Evolutionary conservation across 108 stramenopile genomes (phyloP), one percentile per base, ranked within the genome.

Genomic region (Discostella stelligeroides): DNA sequence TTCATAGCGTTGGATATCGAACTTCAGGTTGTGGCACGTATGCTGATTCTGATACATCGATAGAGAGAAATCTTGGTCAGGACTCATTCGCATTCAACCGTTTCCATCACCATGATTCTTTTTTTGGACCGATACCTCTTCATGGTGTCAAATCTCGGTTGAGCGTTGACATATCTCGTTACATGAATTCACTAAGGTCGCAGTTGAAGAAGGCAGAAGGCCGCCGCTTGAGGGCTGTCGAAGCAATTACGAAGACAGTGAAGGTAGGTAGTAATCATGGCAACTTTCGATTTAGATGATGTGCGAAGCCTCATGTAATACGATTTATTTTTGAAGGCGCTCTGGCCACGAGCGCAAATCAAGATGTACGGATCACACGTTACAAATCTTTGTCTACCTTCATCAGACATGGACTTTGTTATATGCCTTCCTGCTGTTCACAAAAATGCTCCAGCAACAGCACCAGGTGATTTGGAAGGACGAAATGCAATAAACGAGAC

Each of bases 401-500:
- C 85, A n/a, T 92, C 90, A 29, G 96, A 97, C 67, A 75, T 97
- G 43, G 96, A 97, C 60, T 95, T 97, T 66, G 91, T 97, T 15
- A 94, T 97, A 17, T 94, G 92, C 60, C 85, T 97, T 37, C 96
- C 96, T 28, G 88, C 89, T 25, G 92, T 93, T n/a, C 95, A 95
- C 72, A 92, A 92, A 63, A 91, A 93, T 56, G 91, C 89, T 13
- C 91, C 88, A 20, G 95, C 97, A 28, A 79, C 80, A 40, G 86
- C 95, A 11, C 95, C 97, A 10, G 97, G 97, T 45, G 95, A 88
- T 42, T 65, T 97, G 43, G 97, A 97, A 79, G 95, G 97, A 42
- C 76, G 97, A 71, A 97, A 97, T 70, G 97, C 97, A 23, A 95
- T 97, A 72, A 95, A 95, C 65, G 95, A 96, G 69, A 86, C 90